phyloP scores from a whole-genome alignment of 140 eudicot species.

The Stevia rebaudiana region DNA sequence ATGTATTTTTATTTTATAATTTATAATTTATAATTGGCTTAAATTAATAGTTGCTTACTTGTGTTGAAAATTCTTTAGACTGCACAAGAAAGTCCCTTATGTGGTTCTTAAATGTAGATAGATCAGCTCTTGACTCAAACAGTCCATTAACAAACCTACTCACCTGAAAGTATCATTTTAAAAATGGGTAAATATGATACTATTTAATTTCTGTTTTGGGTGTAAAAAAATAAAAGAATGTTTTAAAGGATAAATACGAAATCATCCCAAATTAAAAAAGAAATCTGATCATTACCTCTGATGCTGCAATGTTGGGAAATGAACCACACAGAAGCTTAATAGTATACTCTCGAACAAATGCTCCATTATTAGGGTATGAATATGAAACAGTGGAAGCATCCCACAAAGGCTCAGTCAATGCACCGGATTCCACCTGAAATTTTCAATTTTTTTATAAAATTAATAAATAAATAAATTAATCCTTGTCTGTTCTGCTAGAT shows the following conservation, averaged over 20 bases:
- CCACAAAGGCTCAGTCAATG: constrained; percentile 82
- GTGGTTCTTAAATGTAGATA: constrained; percentile 78
- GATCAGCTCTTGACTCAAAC: constrained; percentile 66
- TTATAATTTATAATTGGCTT: neutral
- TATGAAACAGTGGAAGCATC: constrained; percentile 70
- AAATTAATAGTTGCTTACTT: constrained; percentile 37
- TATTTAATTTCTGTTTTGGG: too few species aligned
- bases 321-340: constrained; percentile 81
- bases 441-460: neutral
- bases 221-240: neutral
- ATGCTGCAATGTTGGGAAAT: constrained; percentile 81
- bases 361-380: constrained; percentile 68
- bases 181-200: neutral
- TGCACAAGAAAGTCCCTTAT: constrained; percentile 93
- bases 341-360: constrained; percentile 79
- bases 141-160: constrained; percentile 82
- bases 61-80: constrained; percentile 91
- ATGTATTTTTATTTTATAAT: neutral
- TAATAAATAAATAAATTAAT: too few species aligned
- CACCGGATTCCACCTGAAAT: constrained; percentile 76
- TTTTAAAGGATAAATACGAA: neutral
- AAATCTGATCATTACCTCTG: constrained; percentile 41
- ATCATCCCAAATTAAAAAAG: neutral
- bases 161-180: constrained; percentile 41
- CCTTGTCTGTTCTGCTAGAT: neutral